Percentiles rank a stretch among this genome's conserved stretches.
phyloP scores from a whole-genome alignment of 2,329 filamentous ascomycete species.

The Penicillium concentricum region DNA sequence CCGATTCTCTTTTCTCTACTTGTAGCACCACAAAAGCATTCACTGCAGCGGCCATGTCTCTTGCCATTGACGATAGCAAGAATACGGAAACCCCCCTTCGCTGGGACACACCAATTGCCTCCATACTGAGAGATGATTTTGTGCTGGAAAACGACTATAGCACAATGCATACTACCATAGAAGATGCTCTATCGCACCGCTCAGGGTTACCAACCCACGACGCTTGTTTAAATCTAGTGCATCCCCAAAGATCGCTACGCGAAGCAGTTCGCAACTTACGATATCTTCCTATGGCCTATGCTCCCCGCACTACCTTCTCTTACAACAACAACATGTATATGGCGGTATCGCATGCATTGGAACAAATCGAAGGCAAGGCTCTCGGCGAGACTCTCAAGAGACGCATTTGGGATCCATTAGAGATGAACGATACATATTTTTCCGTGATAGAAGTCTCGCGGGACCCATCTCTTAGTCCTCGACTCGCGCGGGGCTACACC shows the following conservation, averaged over 20 bases:
- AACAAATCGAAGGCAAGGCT: slow-evolving; percentile 11
- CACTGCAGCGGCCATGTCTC: slow-evolving; percentile 23
- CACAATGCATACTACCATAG: slow-evolving; percentile 30
- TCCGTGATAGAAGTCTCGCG: slow-evolving; percentile 13
- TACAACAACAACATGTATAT: slow-evolving; percentile 30
- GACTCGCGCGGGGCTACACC: slow-evolving; percentile 21
- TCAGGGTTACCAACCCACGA: slow-evolving; percentile 28
- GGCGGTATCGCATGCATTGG: slow-evolving; percentile 18
- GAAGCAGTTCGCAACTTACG: slow-evolving; percentile 22
- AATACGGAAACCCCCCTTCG: slow-evolving; percentile 18
- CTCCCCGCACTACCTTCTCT: slow-evolving; percentile 19
- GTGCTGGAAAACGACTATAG: slow-evolving; percentile 28
- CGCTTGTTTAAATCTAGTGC: neutral
- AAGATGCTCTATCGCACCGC: slow-evolving; percentile 37
- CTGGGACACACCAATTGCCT: slow-evolving; percentile 39
- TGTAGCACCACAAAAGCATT: slow-evolving; percentile 33
- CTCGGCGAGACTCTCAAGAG: slow-evolving; percentile 16
- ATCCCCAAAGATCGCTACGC: neutral
- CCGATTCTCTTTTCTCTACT: slow-evolving; percentile 24
- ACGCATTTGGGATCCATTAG: slow-evolving; percentile 24
- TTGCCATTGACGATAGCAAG: slow-evolving; percentile 22
- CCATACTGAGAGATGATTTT: slow-evolving; percentile 38
- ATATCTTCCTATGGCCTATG: slow-evolving; percentile 18
- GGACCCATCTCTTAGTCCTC: neutral
- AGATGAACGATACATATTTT: slow-evolving; percentile 27